Conservation (phyloP, 2,329 filamentous ascomycete species). For the Talaromyces pinophilus region DNA sequence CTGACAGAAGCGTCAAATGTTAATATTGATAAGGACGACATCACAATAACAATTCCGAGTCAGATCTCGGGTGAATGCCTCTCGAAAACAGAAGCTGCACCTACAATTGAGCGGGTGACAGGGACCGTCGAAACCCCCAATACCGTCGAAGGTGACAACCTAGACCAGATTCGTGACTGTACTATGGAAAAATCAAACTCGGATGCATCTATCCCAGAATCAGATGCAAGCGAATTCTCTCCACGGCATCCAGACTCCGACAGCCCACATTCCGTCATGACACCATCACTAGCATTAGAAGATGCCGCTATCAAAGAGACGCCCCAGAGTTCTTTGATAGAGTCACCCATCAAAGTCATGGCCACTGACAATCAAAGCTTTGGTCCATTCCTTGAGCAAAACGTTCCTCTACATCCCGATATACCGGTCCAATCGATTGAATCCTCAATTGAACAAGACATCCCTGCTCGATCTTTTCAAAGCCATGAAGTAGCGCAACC, state of each 20-base stretch:
- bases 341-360: neutral
- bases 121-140: neutral
- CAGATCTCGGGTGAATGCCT: neutral
- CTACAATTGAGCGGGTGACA: neutral
- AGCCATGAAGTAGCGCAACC: neutral
- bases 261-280: constrained; percentile 7
- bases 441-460: neutral
- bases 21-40: neutral
- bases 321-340: neutral
- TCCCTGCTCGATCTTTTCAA: neutral
- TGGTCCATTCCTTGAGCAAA: neutral
- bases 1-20: too few relatives aligned
- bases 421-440: constrained; percentile 22
- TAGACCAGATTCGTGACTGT: neutral
- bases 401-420: constrained; percentile 11
- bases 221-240: neutral
- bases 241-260: neutral
- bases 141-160: neutral
- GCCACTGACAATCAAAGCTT: neutral
- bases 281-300: constrained; percentile 6
- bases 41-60: neutral
- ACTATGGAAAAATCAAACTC: neutral
- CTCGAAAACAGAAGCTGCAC: neutral
- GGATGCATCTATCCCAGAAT: constrained; percentile 21
- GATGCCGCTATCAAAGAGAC: constrained; percentile 7